Conservation (phyloP, 2,329 filamentous ascomycete genomes). For the Cordyceps javanica region DNA sequence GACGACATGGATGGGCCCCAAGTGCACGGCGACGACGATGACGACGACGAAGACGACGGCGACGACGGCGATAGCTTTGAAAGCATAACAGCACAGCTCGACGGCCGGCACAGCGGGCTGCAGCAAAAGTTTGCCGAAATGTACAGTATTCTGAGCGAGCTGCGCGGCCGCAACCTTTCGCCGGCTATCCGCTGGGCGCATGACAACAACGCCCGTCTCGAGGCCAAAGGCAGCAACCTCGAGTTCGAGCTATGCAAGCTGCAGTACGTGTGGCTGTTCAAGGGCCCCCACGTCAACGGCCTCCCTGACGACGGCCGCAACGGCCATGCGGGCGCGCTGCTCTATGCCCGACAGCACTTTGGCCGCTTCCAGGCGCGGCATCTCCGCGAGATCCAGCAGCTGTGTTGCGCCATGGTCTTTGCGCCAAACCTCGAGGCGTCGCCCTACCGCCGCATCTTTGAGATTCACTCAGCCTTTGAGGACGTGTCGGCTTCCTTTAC, state of each 20-base stretch:
- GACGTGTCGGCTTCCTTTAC: conserved; percentile 85
- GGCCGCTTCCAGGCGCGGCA: conserved; percentile 67
- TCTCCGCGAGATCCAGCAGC: conserved; percentile 69
- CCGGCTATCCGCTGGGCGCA: conserved; percentile 87
- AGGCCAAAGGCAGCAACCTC: conserved; percentile 80
- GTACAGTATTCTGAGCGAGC: conserved; percentile 79
- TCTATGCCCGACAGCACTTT: conserved; percentile 73
- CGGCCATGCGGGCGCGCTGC: conserved; percentile 59
- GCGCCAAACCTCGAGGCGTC: conserved; percentile 66
- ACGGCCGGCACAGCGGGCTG: conserved; percentile 41
- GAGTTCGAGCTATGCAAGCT: conserved; percentile 91
- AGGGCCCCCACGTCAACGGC: conserved; percentile 50
- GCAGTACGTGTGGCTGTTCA: conserved; percentile 85
- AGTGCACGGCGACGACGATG: background rate
- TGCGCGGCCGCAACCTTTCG: conserved; percentile 67
- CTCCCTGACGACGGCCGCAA: conserved; percentile 47
- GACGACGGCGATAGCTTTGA: background rate
- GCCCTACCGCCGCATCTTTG: conserved; percentile 75
- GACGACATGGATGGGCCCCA: conserved; percentile 21
- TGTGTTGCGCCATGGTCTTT: conserved; percentile 77
- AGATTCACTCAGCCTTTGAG: conserved; percentile 68
- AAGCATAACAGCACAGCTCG: conserved; percentile 1
- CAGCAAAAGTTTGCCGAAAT: conserved; percentile 79
- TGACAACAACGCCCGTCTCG: conserved; percentile 62
- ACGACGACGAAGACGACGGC: background rate